These are phyloP conservation scores for Leishmania aethiopica DNA, from an alignment of 208 protist species.

Conservation along the genomic window DNA sequence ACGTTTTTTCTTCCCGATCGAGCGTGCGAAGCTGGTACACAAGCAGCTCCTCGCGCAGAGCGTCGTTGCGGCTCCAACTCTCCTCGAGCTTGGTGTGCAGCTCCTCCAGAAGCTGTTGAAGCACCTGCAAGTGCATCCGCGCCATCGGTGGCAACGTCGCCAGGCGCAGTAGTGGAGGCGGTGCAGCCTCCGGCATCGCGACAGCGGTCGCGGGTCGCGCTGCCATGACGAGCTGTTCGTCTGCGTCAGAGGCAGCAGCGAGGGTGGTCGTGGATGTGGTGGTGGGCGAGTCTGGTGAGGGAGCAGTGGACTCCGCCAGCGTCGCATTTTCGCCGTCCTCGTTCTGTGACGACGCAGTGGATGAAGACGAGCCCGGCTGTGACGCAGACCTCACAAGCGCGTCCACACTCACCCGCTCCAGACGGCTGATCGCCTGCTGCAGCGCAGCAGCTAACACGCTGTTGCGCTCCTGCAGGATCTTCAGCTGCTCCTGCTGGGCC, in stretches of 20 bases:
- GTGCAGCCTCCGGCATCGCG: background rate
- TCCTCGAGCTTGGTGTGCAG: conserved; percentile 39
- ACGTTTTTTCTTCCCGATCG: conserved; percentile 24
- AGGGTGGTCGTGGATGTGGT: background rate
- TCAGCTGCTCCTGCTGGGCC: conserved; percentile 28
- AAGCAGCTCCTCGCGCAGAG: conserved; percentile 31
- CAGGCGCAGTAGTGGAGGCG: background rate
- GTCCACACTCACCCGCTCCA: conserved; percentile 22
- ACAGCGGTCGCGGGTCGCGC: background rate
- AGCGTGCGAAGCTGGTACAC: conserved; percentile 34
- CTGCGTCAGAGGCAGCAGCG: background rate
- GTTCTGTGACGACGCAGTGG: background rate
- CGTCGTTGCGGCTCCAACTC: conserved; percentile 37
- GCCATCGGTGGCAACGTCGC: background rate
- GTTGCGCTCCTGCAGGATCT: conserved; percentile 38
- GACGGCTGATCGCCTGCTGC: conserved; percentile 31
- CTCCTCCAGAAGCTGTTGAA: conserved; percentile 31
- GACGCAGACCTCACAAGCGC: conserved; percentile 23
- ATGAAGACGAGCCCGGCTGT: background rate
- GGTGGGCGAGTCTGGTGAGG: background rate
- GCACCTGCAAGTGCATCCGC: conserved; percentile 19
- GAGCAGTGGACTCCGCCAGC: background rate
- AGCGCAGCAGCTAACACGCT: conserved; percentile 38
- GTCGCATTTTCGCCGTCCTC: too few species aligned
- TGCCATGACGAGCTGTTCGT: background rate